phyloP scores from a whole-genome alignment of 192 early-diverging fungal species.

The Linderina pennispora region DNA sequence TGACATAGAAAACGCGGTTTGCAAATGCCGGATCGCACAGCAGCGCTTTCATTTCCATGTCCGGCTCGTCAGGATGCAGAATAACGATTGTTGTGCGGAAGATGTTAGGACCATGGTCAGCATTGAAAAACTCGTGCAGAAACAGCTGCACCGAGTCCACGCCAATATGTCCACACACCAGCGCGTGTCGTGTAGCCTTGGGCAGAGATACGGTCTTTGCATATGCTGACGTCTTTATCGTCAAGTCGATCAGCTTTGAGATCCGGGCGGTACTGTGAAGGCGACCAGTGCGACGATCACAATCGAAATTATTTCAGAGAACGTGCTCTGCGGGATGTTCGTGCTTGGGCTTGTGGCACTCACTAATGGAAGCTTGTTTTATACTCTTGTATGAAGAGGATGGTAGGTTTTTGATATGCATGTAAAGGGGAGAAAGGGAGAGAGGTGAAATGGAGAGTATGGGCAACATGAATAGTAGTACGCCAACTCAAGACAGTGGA shows the following conservation, averaged over 20 bases:
- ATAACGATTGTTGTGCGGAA: conserved; percentile 37
- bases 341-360: too few relatives aligned
- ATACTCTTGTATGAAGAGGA: too few relatives aligned
- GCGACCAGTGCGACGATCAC: conserved; percentile 38
- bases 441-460: too few relatives aligned
- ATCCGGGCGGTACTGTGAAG: conserved; percentile 36
- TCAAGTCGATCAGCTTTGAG: conserved; percentile 29
- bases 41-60: conserved; percentile 37
- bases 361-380: conserved; percentile 6
- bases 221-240: conserved; percentile 34
- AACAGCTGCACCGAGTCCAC: conserved; percentile 34
- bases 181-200: conserved; percentile 20
- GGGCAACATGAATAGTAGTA: neutral
- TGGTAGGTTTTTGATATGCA: neutral
- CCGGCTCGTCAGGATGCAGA: conserved; percentile 27
- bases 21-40: conserved; percentile 29
- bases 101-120: conserved; percentile 41
- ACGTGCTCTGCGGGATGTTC: conserved; percentile 30
- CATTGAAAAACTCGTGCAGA: conserved; percentile 45
- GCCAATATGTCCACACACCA: conserved; percentile 39
- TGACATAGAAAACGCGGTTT: conserved; percentile 44
- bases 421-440: neutral
- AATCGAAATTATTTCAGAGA: conserved; percentile 39
- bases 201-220: conserved; percentile 29
- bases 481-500: neutral